Percentiles rank a stretch among this genome's conserved stretches.
phyloP scores from a whole-genome alignment of 352 stramenopile genomes.

The Phytophthora meadii region DNA sequence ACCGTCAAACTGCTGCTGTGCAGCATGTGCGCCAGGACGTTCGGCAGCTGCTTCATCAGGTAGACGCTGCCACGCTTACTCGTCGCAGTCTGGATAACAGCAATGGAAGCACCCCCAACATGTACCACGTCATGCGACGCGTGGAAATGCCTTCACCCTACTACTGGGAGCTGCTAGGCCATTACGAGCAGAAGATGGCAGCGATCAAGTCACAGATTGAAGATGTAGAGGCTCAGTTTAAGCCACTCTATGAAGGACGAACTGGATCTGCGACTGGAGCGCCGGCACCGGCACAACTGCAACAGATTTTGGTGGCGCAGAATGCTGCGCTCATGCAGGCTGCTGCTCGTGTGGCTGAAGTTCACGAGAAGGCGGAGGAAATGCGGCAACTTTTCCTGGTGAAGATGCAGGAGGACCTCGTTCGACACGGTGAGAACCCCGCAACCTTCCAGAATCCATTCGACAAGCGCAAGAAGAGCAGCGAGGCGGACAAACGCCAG shows the following conservation, averaged over 20 bases:
- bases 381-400: conserved; percentile 74
- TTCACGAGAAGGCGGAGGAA: conserved; percentile 79
- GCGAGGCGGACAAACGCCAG: conserved; percentile 59
- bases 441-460: conserved; percentile 79
- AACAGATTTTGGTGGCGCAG: conserved; percentile 78
- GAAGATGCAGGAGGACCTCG: conserved; percentile 68
- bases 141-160: conserved; percentile 84
- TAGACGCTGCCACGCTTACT: conserved; percentile 71
- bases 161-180: conserved; percentile 79
- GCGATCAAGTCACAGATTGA: conserved; percentile 80
- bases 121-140: conserved; percentile 73
- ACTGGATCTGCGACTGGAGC: conserved; percentile 7
- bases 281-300: conserved; percentile 50
- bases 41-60: conserved; percentile 76
- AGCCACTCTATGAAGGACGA: conserved; percentile 54
- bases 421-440: conserved; percentile 61
- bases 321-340: conserved; percentile 82
- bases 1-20: conserved; percentile 63
- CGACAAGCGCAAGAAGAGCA: conserved; percentile 80
- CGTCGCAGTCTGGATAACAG: conserved; percentile 69
- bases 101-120: conserved; percentile 41
- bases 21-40: conserved; percentile 78
- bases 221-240: conserved; percentile 70
- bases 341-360: conserved; percentile 74
- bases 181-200: conserved; percentile 79